Conservation (phyloP, 23 red algal species). For the Gracilariopsis chorda region DNA sequence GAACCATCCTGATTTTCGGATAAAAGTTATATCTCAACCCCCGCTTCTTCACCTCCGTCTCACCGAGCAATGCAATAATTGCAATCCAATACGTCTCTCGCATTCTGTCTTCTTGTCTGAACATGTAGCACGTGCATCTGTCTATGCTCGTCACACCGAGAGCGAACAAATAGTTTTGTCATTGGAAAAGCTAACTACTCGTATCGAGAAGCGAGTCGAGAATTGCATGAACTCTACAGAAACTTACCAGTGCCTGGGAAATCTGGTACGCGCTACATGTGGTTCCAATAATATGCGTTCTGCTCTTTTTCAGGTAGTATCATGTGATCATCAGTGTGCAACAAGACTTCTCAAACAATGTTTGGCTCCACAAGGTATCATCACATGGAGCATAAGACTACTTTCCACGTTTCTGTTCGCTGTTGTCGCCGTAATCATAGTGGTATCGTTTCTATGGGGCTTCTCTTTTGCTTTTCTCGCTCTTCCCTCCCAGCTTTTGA, state of each 20-base stretch:
- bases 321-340: background rate
- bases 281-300: background rate
- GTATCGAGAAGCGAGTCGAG: background rate
- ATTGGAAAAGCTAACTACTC: background rate
- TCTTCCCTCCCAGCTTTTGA: background rate
- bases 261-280: background rate
- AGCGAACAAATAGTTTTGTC: background rate
- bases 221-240: background rate
- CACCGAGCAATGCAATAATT: background rate
- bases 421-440: background rate
- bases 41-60: background rate
- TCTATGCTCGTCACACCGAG: background rate
- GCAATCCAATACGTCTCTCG: background rate
- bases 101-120: background rate
- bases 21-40: background rate
- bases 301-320: background rate
- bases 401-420: background rate
- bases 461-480: background rate
- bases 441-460: background rate
- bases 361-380: background rate
- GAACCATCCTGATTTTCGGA: background rate
- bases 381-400: background rate
- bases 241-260: background rate
- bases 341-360: background rate
- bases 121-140: background rate